A percentile compares a stretch with the other conserved stretches of the same genome.
These are phyloP conservation scores for Aspergillus intermedius DNA, from an alignment of 2,329 filamentous ascomycete species.

Conservation along the genomic window DNA sequence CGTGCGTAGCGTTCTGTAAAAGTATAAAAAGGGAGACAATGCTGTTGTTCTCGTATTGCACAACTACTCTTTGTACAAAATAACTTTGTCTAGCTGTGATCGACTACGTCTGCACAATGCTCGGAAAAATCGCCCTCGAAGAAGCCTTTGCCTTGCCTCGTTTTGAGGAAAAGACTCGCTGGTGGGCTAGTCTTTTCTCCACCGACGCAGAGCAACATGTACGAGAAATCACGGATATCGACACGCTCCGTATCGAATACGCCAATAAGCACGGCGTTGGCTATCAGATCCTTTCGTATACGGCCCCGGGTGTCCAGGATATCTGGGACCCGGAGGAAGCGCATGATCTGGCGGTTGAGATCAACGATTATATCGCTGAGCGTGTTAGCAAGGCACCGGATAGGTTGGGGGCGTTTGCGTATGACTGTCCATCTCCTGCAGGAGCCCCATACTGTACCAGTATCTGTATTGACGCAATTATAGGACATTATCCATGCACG, in stretches of 20 bases:
- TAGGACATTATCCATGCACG: constrained; percentile 22
- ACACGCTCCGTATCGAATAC: constrained; percentile 28
- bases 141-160: constrained; percentile 53
- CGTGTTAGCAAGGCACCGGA: constrained; percentile 25
- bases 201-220: constrained; percentile 51
- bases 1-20: too few relatives aligned
- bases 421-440: not conserved
- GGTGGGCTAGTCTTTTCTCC: constrained; percentile 53
- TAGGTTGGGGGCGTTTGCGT: constrained; percentile 13
- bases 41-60: too few relatives aligned
- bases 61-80: too few relatives aligned
- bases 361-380: constrained; percentile 37
- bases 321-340: constrained; percentile 34
- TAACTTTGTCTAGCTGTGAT: too few relatives aligned
- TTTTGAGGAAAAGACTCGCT: constrained; percentile 49
- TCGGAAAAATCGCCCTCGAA: constrained; percentile 53
- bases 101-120: constrained; percentile 29
- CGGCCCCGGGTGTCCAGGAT: constrained; percentile 39
- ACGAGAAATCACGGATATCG: constrained; percentile 45
- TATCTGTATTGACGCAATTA: not conserved
- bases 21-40: too few relatives aligned
- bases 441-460: not conserved
- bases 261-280: constrained; percentile 37
- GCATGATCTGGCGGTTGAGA: constrained; percentile 29
- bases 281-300: constrained; percentile 39